Evolutionary conservation across 345 rosid species (phyloP).

Genomic region (Noccaea caerulescens): DNA sequence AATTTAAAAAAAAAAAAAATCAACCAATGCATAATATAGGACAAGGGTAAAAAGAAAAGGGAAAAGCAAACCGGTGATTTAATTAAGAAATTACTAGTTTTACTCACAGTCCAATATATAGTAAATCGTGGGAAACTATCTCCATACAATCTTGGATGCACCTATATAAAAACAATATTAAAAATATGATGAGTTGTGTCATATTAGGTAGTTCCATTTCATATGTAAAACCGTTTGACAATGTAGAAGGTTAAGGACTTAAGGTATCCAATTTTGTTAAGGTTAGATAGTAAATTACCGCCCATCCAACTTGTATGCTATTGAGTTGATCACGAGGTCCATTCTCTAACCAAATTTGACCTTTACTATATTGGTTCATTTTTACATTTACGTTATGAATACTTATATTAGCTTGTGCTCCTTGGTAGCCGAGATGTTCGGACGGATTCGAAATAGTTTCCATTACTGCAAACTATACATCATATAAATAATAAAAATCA

Average conservation of each 20-base stretch:
- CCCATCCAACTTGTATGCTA: slow-evolving; percentile 35
- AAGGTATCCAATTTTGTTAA: neutral
- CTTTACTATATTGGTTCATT: neutral
- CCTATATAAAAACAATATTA: neutral
- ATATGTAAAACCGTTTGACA: neutral
- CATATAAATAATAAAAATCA: neutral
- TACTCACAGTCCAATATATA: slow-evolving; percentile 31
- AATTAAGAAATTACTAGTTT: neutral
- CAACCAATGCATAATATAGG: neutral
- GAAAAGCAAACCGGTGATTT: too few species aligned
- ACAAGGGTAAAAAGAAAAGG: too few species aligned
- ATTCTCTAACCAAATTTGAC: slow-evolving; percentile 39
- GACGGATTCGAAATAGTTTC: neutral
- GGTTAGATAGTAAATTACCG: slow-evolving; percentile 6
- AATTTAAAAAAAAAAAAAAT: neutral
- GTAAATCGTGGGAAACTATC: slow-evolving; percentile 27
- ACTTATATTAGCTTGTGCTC: slow-evolving; percentile 29
- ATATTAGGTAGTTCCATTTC: neutral
- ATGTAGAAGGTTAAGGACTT: neutral
- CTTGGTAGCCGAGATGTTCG: slow-evolving; percentile 5
- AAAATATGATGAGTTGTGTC: too few species aligned
- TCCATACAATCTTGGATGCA: slow-evolving; percentile 29
- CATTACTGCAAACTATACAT: slow-evolving; percentile 24
- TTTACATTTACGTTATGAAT: neutral
- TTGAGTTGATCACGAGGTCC: slow-evolving; percentile 16